Evolutionary conservation across 495 filamentous ascomycete genomes (phyloP).

Genomic region (Xylaria scruposa): DNA sequence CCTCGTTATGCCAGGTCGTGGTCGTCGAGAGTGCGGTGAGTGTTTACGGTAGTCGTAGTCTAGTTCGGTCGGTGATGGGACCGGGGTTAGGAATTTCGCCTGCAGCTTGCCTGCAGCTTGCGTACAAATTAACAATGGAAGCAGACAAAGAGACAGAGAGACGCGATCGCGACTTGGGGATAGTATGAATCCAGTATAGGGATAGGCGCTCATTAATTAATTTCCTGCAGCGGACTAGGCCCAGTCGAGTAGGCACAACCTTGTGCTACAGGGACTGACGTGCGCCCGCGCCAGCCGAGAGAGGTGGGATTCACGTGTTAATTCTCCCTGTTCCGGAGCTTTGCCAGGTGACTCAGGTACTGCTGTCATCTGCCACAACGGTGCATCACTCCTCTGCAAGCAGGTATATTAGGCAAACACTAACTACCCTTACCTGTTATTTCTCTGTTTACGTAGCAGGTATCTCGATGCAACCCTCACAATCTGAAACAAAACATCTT

Average conservation of each 20-base stretch:
- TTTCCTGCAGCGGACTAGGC: constrained; percentile 13
- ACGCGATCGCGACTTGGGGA: constrained; percentile 43
- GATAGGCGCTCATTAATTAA: constrained; percentile 13
- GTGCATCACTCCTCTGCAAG: neutral
- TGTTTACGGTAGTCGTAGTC: constrained; percentile 16
- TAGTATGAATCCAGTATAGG: constrained; percentile 6
- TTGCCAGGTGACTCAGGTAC: neutral
- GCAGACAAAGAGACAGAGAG: constrained; percentile 24
- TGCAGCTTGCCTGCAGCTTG: constrained; percentile 39
- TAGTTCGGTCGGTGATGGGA: constrained; percentile 37
- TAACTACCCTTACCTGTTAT: constrained; percentile 1
- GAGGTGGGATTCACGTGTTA: constrained; percentile 19
- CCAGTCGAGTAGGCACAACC: constrained; percentile 13
- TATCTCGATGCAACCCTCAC: neutral
- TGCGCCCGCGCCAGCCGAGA: constrained; percentile 4
- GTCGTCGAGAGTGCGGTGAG: constrained; percentile 26
- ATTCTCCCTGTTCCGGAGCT: neutral
- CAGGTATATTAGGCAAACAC: neutral
- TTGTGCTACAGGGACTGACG: neutral
- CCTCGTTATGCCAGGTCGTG: neutral
- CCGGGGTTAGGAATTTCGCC: constrained; percentile 36
- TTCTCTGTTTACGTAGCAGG: too few species aligned
- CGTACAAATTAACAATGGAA: constrained; percentile 21
- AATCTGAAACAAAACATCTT: neutral
- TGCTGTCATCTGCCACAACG: neutral